Conservation (phyloP, 2,329 filamentous ascomycete species). For the Aspergillus hiratsukae region DNA sequence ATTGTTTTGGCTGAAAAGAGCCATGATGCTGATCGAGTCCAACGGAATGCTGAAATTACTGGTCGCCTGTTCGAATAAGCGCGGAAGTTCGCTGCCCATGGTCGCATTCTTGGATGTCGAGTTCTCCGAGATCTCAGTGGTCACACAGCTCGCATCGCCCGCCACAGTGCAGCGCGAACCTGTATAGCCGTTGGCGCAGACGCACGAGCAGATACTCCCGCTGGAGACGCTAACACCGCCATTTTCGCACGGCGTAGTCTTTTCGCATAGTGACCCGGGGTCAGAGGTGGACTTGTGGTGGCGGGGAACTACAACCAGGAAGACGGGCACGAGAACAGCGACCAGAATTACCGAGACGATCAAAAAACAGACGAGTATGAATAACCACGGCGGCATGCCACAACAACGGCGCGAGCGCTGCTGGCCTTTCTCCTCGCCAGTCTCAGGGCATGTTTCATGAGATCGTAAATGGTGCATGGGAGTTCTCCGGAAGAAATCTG, state of each 20-base stretch:
- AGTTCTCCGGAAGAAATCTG: constrained; percentile 34
- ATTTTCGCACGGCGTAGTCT: constrained; percentile 65
- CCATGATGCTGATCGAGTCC: constrained; percentile 63
- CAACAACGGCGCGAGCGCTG: constrained; percentile 63
- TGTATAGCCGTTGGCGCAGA: constrained; percentile 85
- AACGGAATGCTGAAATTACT: constrained; percentile 73
- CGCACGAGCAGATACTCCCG: constrained; percentile 69
- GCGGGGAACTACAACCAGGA: constrained; percentile 57
- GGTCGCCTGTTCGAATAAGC: constrained; percentile 62
- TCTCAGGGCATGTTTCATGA: constrained; percentile 18
- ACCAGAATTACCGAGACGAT: constrained; percentile 70
- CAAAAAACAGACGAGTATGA: constrained; percentile 62
- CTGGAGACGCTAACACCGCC: constrained; percentile 72
- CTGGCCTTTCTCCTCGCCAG: constrained; percentile 16
- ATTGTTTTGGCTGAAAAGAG: constrained; percentile 68
- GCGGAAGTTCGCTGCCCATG: constrained; percentile 72
- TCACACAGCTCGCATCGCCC: constrained; percentile 53
- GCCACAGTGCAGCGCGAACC: constrained; percentile 53
- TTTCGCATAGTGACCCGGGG: constrained; percentile 48
- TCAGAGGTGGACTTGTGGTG: constrained; percentile 40
- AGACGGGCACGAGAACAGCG: constrained; percentile 73
- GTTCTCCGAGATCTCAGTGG: constrained; percentile 41
- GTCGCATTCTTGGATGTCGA: constrained; percentile 60
- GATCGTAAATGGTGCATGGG: constrained; percentile 28
- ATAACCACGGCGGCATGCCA: constrained; percentile 75